These are phyloP conservation scores for Clonostachys sp. DNA, from an alignment of 2,329 filamentous ascomycete genomes.

Conservation along the genomic window DNA sequence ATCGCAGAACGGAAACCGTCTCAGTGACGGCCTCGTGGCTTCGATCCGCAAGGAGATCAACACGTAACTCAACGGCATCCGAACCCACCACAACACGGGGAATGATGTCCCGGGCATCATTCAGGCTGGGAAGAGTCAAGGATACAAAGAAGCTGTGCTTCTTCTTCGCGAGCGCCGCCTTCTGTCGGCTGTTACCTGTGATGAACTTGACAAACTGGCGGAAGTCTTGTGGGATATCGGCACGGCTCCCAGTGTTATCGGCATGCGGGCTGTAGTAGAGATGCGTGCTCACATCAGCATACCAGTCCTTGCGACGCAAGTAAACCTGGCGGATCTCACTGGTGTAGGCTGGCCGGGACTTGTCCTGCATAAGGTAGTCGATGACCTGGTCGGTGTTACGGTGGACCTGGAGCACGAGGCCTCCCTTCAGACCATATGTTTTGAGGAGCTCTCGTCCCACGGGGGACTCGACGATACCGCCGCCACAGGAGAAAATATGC, in stretches of 20 bases:
- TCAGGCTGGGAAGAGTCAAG: constrained; percentile 74
- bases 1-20: constrained; percentile 76
- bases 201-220: constrained; percentile 31
- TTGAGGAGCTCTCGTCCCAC: constrained; percentile 73
- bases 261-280: constrained; percentile 80
- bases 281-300: constrained; percentile 87
- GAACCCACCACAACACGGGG: constrained; percentile 74
- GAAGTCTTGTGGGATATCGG: constrained; percentile 25
- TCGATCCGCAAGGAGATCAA: constrained; percentile 80
- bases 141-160: constrained; percentile 89
- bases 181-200: constrained; percentile 39
- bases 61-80: constrained; percentile 90
- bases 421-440: constrained; percentile 69
- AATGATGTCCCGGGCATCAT: constrained; percentile 58
- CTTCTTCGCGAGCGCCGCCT: constrained; percentile 35
- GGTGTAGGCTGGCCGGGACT: constrained; percentile 85
- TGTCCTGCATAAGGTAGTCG: constrained; percentile 82
- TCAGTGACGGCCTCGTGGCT: constrained; percentile 72
- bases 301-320: constrained; percentile 83
- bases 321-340: constrained; percentile 92
- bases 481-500: constrained; percentile 88
- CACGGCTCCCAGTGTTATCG: constrained; percentile 9
- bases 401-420: constrained; percentile 82
- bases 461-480: constrained; percentile 83
- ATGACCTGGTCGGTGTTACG: constrained; percentile 85